Evolutionary conservation across 139 green algal species (phyloP), one percentile per base, ranked within the genome.

Genomic region (Medakamo hakoo): DNA sequence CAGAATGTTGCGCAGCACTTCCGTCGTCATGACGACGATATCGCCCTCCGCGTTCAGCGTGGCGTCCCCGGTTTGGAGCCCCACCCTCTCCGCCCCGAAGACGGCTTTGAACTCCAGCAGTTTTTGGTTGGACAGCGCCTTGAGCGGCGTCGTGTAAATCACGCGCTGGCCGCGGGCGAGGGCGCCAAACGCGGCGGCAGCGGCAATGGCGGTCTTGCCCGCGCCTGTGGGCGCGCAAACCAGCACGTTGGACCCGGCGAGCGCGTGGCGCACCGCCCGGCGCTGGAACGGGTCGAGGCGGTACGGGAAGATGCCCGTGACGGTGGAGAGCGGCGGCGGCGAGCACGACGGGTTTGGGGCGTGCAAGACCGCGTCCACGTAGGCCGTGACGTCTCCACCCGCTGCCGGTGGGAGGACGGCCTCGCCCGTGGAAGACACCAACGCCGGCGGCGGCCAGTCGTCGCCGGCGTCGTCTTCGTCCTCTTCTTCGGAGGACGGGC

Each of bases 1-100:
- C 77, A 98, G 84, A 75, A 96, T 95, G 81, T 98, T 99, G 49
- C 93, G 73, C 60, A 98, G 79, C 65, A 99, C 95, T 73, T 99
- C 93, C 0, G 93, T 99, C 18, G 93, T 99, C 92, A 97, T 97
- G 23, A 98, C 79, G 26, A 97, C 82, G n/a, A 94, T 81, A 40
- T 78, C 64, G 0, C 79, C 86, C 16, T 95, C 88, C 1, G 80
- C 67, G 70, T 96, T 95, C 16, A 99, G 75, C 23, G 73, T 81
- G 2, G 76, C 82, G 64, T 99, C 93, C 3, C 93, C 93, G 0
- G 93, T 99, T 77, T 94, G 73, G 58, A 95, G 76, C 0, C 88
- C 88, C 27, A 86, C 80, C 4, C 63, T 28, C 2, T 78, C 67
- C 9, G 48, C 19, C 18, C 69, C 64, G 56, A 59, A 63, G 27